Conservation (phyloP, 2,329 filamentous ascomycete genomes). For the Akanthomyces muscarius region DNA sequence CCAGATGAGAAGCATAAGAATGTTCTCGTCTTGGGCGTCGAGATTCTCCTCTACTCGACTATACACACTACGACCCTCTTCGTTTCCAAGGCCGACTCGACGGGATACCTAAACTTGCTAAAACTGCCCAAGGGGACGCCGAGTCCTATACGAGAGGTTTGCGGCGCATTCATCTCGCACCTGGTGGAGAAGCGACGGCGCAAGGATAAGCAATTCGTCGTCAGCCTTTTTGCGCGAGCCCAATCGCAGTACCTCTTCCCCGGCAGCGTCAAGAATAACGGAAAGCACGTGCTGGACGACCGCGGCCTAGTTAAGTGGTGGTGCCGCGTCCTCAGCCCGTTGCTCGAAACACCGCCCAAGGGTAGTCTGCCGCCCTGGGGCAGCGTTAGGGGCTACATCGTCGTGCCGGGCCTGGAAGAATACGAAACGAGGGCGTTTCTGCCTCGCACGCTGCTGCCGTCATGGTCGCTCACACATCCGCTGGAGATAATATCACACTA, state of each 20-base stretch:
- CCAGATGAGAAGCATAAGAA: slow-evolving; percentile 32
- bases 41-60: slow-evolving; percentile 84
- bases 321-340: slow-evolving; percentile 79
- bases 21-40: slow-evolving; percentile 76
- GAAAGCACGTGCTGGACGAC: slow-evolving; percentile 91
- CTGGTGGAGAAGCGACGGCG: slow-evolving; percentile 65
- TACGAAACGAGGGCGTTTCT: slow-evolving; percentile 77
- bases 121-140: slow-evolving; percentile 57
- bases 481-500: slow-evolving; percentile 63
- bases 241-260: slow-evolving; percentile 95
- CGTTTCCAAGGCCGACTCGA: slow-evolving; percentile 95
- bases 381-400: slow-evolving; percentile 68
- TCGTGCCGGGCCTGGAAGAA: slow-evolving; percentile 82
- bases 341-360: slow-evolving; percentile 51
- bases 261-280: slow-evolving; percentile 76
- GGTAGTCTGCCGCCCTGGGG: slow-evolving; percentile 36
- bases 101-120: slow-evolving; percentile 73
- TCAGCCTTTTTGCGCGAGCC: slow-evolving; percentile 88
- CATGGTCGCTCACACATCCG: slow-evolving; percentile 69
- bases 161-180: slow-evolving; percentile 70
- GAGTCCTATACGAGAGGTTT: slow-evolving; percentile 72
- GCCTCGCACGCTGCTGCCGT: slow-evolving; percentile 52
- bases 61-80: slow-evolving; percentile 80
- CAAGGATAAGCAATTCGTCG: slow-evolving; percentile 62
- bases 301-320: slow-evolving; percentile 91